Evolutionary conservation across 305 asterid genomes (phyloP), one percentile per base, ranked within the genome.

Genomic region (Salvia sclarea): DNA sequence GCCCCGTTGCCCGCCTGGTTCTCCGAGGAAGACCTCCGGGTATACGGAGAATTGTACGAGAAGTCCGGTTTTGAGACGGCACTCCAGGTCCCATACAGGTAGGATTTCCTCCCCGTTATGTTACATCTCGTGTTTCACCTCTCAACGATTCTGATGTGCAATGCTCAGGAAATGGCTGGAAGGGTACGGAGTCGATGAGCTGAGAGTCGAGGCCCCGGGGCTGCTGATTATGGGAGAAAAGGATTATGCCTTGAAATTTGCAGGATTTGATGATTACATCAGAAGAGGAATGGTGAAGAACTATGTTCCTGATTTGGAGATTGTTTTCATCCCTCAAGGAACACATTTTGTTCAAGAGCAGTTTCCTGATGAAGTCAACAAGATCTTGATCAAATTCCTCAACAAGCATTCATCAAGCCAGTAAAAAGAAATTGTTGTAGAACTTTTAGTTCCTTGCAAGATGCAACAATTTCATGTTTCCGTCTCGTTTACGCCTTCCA

Each of bases 301-400:
- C 7, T 47, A 59, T 62, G 81, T 76, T 1, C 77, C 79, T 6
- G 61, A 81, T 72, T 68, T 78, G 68, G 85, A 81, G n/a, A 69
- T 64, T 35, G 22, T 21, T 9, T 78, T 61, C 35, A 3, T 80
- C 47, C 69, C 82, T 9, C 37, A 71, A 57, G 82, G 85, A 63
- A 80, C 68, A 14, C 82, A 80, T 68, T 80, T 80, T 68, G 80
- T 74, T 45, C 80, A 74, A 45, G 85, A 80, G 64, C 80, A 77
- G 24, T 69, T 30, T 4, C 81, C 81, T 17, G 77, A 73, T 66
- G 44, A 77, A 50, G 78, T 77, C 45, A 74, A 77, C 55, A 57
- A 67, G n/a, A 67, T 77, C 22, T 61, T 74, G 6, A 52, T 80
- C 33, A 38, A 60, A 31, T 80, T 80, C 65, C 78, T 80, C 72